Evolutionary conservation across 2,329 filamentous ascomycete species (phyloP).

Genomic region (Ophiobolus disseminans): DNA sequence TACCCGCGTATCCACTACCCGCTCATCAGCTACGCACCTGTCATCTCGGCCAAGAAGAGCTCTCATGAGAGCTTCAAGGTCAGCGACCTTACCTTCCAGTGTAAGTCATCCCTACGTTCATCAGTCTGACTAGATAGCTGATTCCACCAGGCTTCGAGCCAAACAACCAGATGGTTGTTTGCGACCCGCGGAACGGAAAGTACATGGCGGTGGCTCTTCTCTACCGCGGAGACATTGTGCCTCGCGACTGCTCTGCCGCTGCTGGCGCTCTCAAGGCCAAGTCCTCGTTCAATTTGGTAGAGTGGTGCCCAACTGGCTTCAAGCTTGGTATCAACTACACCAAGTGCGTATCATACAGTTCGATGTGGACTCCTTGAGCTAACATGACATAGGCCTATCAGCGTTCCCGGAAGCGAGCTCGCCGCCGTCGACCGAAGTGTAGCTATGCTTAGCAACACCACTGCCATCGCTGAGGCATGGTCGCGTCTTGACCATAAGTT

Average conservation of each 20-base stretch:
- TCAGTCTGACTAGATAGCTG: not conserved
- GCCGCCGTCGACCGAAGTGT: slow-evolving; percentile 98
- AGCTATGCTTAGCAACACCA: slow-evolving; percentile 78
- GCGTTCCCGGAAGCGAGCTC: slow-evolving; percentile 94
- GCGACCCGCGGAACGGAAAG: slow-evolving; percentile 76
- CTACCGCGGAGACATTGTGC: slow-evolving; percentile 75
- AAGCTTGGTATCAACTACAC: slow-evolving; percentile 79
- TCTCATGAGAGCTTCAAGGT: slow-evolving; percentile 89
- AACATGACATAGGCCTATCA: slow-evolving; percentile 77
- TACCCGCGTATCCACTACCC: slow-evolving; percentile 79
- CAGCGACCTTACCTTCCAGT: slow-evolving; percentile 76
- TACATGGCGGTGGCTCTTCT: slow-evolving; percentile 78
- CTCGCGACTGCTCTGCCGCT: slow-evolving; percentile 72
- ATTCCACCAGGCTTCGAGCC: slow-evolving; percentile 69
- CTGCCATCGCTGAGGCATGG: slow-evolving; percentile 76
- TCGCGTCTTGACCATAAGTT: slow-evolving; percentile 77
- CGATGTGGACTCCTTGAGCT: slow-evolving; percentile 2
- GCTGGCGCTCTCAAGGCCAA: slow-evolving; percentile 74
- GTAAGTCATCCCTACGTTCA: slow-evolving; percentile 48
- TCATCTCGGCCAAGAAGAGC: slow-evolving; percentile 76
- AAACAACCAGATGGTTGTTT: slow-evolving; percentile 81
- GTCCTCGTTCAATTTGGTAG: slow-evolving; percentile 74
- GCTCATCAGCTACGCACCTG: slow-evolving; percentile 74
- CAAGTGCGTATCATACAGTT: slow-evolving; percentile 45
- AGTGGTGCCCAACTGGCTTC: slow-evolving; percentile 79